Conservation (phyloP, 495 filamentous ascomycete genomes). For the Penicillium egyptiacum region DNA sequence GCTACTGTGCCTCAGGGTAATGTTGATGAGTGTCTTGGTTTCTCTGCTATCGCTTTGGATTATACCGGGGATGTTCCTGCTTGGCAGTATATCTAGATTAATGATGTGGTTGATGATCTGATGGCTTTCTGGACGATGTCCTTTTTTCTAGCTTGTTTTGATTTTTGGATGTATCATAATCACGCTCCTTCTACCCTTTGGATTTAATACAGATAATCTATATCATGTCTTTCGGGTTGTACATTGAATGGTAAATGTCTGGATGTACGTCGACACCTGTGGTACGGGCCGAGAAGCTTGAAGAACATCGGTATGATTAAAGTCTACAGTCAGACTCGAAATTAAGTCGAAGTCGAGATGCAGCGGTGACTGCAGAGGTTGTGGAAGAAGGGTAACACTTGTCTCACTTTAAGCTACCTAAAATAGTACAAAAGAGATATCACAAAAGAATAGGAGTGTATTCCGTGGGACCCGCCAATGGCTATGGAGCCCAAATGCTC, state of each 20-base stretch:
- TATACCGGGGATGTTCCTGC: constrained; percentile 32
- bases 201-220: background rate
- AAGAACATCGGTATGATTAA: background rate
- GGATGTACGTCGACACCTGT: background rate
- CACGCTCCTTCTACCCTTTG: background rate
- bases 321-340: background rate
- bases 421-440: background rate
- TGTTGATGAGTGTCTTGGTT: constrained; percentile 42
- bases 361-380: background rate
- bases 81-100: constrained; percentile 45
- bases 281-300: background rate
- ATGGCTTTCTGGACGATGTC: background rate
- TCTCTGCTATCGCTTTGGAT: constrained; percentile 35
- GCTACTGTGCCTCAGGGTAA: constrained; percentile 41
- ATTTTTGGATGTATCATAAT: background rate
- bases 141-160: background rate
- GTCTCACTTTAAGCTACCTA: background rate
- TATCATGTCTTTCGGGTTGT: background rate
- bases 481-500: background rate
- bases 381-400: constrained; percentile 1
- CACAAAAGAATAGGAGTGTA: background rate
- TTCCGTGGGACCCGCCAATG: background rate
- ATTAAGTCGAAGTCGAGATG: background rate
- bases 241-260: background rate
- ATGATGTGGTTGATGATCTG: background rate